Base-by-base conservation (phyloP, 768 basidiomycete species). In the Suillus luteus region DNA sequence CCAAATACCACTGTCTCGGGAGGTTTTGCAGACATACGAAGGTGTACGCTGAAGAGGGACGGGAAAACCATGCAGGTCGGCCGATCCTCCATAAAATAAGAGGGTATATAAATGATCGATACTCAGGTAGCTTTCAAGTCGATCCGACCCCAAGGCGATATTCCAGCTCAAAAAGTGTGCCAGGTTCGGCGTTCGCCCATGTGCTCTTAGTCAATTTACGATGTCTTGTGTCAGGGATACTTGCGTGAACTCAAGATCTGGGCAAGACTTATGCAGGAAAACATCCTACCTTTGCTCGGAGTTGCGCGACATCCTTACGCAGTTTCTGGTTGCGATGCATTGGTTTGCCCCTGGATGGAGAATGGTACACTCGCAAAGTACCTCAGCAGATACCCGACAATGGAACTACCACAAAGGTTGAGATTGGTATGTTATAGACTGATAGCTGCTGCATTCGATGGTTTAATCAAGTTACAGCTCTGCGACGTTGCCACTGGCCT, bases 281-380 rank as follows among this genome's bases (percentile, higher is more conserved):
- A 79, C 58, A 60, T 78, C 3, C 63, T 79, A 12, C 72, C 73
- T 9, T 59, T 79, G 2, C 71, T 70, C 22, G 77, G 77, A 15
- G 64, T 69, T 2, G 68, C 73, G 35, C 63, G 55, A 27, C 66
- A 63, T 35, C 73, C 72, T 44, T 71, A 74, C 38, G 67, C 65
- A 2, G 60, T 70, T 43, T 57, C 61, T 14, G 72, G 73, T 41
- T 40, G 22, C 2, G 1, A 24, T 40, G 55, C 22, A 24, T 69
- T 73, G 66, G 71, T 78, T 55, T 77, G 71, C 64, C 77, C 77
- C 6, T 77, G 77, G 76, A 65, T 71, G 54, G 19, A 24, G 33
- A 70, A 74, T 24, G 73, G 73, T n/a, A 72, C 70, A 41, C 61
- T 77, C 10, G 55, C 63, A 14, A 8, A 5, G 10, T 75, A 76